A percentile compares a stretch with the other conserved stretches of the same genome.
Evolutionary conservation across 192 early-diverging fungal species (phyloP).

Genomic region (Pilobolus umbonatus): DNA sequence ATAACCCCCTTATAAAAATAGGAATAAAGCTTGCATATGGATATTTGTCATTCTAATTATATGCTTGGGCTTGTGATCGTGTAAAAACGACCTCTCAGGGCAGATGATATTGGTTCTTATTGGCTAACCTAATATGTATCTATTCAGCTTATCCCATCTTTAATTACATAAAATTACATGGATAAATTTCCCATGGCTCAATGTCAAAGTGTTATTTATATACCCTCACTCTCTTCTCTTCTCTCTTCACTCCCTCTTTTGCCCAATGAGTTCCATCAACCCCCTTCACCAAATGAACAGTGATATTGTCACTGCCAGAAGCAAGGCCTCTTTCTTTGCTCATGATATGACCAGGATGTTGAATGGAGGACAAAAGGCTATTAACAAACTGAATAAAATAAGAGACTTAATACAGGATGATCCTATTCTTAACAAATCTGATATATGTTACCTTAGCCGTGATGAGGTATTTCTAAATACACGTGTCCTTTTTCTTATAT

Average conservation of each 20-base stretch:
- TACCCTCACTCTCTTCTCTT: no score
- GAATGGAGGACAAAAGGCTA: constrained; percentile 48
- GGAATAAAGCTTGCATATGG: not conserved
- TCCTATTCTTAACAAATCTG: constrained; percentile 48
- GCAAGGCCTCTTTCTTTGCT: constrained; percentile 63
- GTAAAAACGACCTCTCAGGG: no score
- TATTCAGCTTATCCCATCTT: no score
- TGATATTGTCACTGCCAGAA: constrained; percentile 62
- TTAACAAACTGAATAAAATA: constrained; percentile 38
- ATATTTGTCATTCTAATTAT: no score
- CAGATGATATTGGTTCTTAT: no score
- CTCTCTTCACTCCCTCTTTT: no score
- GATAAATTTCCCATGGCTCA: no score
- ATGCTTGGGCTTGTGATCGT: no score
- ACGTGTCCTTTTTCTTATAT: constrained; percentile 15
- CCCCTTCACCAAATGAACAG: constrained; percentile 22
- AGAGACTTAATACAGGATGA: constrained; percentile 44
- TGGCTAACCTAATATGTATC: no score
- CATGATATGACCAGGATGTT: constrained; percentile 72
- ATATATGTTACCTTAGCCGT: constrained; percentile 27
- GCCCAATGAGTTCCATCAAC: constrained; percentile 3
- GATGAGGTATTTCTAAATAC: constrained; percentile 35
- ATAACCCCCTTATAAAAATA: constrained; percentile 8
- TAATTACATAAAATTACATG: no score
- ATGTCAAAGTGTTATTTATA: no score